Conservation (phyloP, 1,284 basidiomycete genomes). For the Volvariella volvacea region DNA sequence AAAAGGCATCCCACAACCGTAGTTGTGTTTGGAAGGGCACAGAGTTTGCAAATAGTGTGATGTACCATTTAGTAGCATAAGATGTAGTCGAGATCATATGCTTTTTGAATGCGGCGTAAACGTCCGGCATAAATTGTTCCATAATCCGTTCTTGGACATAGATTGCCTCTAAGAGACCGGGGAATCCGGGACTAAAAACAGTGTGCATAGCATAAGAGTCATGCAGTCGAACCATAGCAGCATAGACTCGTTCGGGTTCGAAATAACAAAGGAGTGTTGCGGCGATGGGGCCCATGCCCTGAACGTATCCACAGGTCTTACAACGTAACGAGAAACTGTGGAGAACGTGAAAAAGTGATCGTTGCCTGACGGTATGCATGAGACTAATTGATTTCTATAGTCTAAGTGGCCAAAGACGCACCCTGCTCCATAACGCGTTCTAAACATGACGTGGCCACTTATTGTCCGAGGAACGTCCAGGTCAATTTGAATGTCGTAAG, state of each 20-base stretch:
- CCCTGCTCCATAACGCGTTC: constrained; percentile 93
- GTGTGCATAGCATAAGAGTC: constrained; percentile 85
- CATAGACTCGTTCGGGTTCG: constrained; percentile 83
- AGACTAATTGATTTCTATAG: constrained; percentile 7
- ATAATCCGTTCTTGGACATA: constrained; percentile 90
- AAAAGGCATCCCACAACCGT: constrained; percentile 90
- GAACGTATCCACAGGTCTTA: constrained; percentile 90
- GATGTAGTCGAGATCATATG: constrained; percentile 89
- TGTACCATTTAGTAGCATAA: constrained; percentile 99
- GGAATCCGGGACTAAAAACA: constrained; percentile 93
- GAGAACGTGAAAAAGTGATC: constrained; percentile 90
- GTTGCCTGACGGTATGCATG: constrained; percentile 57
- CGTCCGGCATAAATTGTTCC: constrained; percentile 79
- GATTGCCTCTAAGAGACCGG: constrained; percentile 89
- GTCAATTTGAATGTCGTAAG: constrained; percentile 96
- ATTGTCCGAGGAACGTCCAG: constrained; percentile 97
- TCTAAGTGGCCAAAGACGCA: constrained; percentile 30
- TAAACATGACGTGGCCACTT: constrained; percentile 90
- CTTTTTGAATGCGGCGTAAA: constrained; percentile 80
- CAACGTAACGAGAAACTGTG: constrained; percentile 89
- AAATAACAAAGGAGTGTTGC: constrained; percentile 94
- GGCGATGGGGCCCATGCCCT: constrained; percentile 98
- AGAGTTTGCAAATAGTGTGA: constrained; percentile 92
- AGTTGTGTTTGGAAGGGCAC: constrained; percentile 96
- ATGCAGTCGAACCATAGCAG: constrained; percentile 79